Conservation (phyloP, 2,329 filamentous ascomycete genomes). For the Cordyceps pruinosa region DNA sequence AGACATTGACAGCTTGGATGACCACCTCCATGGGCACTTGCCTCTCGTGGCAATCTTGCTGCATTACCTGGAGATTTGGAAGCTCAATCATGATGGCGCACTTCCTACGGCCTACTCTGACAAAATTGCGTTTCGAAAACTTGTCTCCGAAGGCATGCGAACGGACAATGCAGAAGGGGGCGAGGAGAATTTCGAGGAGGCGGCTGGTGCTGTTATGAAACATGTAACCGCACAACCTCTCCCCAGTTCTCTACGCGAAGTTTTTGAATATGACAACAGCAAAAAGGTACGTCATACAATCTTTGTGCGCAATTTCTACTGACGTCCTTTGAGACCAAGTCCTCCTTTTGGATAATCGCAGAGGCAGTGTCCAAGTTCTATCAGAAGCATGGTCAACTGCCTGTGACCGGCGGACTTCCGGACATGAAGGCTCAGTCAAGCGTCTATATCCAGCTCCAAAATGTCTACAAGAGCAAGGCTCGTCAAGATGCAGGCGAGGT, state of each 20-base stretch:
- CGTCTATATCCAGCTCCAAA: conserved; percentile 85
- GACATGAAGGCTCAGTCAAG: conserved; percentile 96
- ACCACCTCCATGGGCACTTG: conserved; percentile 84
- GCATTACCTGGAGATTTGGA: conserved; percentile 78
- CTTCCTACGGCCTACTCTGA: conserved; percentile 72
- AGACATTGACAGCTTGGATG: conserved; percentile 61
- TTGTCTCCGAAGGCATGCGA: conserved; percentile 61
- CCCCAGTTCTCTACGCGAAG: conserved; percentile 62
- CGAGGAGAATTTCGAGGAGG: conserved; percentile 97
- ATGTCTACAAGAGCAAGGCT: conserved; percentile 86
- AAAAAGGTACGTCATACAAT: conserved; percentile 34
- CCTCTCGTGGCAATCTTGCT: conserved; percentile 80
- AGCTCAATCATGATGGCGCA: conserved; percentile 57
- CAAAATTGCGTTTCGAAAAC: conserved; percentile 72
- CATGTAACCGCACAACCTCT: conserved; percentile 65
- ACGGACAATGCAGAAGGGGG: conserved; percentile 72
- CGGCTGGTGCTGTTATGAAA: conserved; percentile 78
- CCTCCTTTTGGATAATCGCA: conserved; percentile 83
- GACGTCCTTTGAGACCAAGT: conserved; percentile 35
- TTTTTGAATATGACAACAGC: conserved; percentile 61
- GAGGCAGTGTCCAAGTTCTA: conserved; percentile 74
- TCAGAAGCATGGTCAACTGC: conserved; percentile 62
- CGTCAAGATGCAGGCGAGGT: conserved; percentile 72
- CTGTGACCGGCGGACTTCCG: conserved; percentile 78
- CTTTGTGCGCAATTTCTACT: conserved; percentile 13